A percentile compares a stretch with the other conserved stretches of the same genome.
phyloP scores from a whole-genome alignment of 1,284 basidiomycete species.

The Fistulinella cinereoalba region DNA sequence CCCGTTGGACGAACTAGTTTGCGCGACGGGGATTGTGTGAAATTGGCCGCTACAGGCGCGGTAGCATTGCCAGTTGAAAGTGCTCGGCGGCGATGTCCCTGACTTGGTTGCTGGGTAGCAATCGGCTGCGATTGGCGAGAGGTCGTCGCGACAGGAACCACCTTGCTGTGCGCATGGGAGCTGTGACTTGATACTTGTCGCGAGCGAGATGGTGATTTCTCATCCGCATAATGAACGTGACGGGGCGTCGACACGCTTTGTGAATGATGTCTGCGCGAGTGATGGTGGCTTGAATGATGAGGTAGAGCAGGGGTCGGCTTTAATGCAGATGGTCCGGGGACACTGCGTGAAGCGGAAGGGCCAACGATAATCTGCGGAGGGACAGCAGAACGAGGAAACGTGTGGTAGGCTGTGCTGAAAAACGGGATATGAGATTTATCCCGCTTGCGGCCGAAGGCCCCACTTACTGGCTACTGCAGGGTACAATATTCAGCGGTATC shows the following conservation, averaged over 20 bases:
- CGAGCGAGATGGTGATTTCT: constrained; percentile 7
- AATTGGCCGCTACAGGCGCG: constrained; percentile 1
- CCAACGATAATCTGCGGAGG: constrained; percentile 1
- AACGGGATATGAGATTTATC: constrained; percentile 14
- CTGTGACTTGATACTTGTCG: constrained; percentile 9
- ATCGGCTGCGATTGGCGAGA: constrained; percentile 1
- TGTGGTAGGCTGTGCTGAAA: constrained; percentile 27
- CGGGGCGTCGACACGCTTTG: constrained; percentile 22
- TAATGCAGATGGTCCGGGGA: not conserved
- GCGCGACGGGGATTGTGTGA: constrained; percentile 2
- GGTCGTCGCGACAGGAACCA: constrained; percentile 2
- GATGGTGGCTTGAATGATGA: constrained; percentile 6
- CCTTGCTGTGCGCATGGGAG: not conserved
- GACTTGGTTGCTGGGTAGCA: constrained; percentile 6
- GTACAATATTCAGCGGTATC: constrained; percentile 5
- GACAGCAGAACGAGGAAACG: constrained; percentile 26
- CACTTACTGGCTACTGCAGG: constrained; percentile 25
- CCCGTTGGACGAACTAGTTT: not conserved
- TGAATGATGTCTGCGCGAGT: constrained; percentile 9
- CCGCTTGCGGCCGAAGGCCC: constrained; percentile 7
- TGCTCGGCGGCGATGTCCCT: constrained; percentile 20
- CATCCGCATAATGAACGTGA: constrained; percentile 28
- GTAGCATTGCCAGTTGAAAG: constrained; percentile 19
- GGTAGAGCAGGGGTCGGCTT: constrained; percentile 1
- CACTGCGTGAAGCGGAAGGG: not conserved